phyloP scores from a whole-genome alignment of 1,284 basidiomycete species.

The Somion occarium region DNA sequence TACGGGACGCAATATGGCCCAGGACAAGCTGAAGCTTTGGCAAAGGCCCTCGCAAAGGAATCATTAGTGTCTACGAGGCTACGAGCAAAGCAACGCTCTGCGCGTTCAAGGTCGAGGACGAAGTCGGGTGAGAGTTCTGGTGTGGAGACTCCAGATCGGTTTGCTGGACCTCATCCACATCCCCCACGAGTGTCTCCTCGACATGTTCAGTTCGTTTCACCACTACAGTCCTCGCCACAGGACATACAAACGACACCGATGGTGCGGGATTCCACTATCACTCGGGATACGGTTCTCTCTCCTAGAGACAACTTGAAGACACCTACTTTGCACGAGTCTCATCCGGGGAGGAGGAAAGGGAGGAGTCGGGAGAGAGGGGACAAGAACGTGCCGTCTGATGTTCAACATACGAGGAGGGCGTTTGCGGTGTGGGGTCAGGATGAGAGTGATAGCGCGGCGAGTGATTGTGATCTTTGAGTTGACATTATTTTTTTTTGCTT shows the following conservation, averaged over 20 bases:
- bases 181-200: constrained; percentile 49
- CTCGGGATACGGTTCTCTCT: constrained; percentile 19
- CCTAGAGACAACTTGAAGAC: constrained; percentile 36
- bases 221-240: constrained; percentile 33
- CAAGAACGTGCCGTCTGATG: constrained; percentile 32
- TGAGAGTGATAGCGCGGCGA: constrained; percentile 78
- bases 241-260: background rate
- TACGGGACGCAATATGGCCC: constrained; percentile 13
- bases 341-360: constrained; percentile 21
- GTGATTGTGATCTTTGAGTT: constrained; percentile 39
- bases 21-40: constrained; percentile 28
- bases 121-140: constrained; percentile 44
- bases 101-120: background rate
- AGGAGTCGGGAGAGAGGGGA: constrained; percentile 31
- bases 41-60: background rate
- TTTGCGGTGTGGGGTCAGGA: constrained; percentile 84
- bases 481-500: too few relatives aligned
- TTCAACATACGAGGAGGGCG: constrained; percentile 47
- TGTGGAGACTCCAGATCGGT: constrained; percentile 75
- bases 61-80: background rate
- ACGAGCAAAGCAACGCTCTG: background rate
- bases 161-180: constrained; percentile 58
- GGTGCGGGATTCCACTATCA: constrained; percentile 15
- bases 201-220: constrained; percentile 46
- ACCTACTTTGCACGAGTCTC: constrained; percentile 37